Evolutionary conservation across 495 filamentous ascomycete genomes (phyloP), one percentile per base, ranked within the genome.

Genomic region (Acidiella bohemica): DNA sequence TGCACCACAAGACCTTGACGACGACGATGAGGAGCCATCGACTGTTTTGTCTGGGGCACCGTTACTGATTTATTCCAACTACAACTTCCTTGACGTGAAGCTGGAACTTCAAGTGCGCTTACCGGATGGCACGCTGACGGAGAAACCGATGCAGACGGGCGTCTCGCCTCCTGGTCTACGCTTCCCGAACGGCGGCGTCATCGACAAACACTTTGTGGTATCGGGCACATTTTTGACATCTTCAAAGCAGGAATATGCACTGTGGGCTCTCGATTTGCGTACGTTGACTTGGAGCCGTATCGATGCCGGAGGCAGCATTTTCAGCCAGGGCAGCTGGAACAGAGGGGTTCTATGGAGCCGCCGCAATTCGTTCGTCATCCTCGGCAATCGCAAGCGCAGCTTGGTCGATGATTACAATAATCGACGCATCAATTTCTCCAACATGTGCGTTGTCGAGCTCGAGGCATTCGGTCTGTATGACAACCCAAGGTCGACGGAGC

Each of bases 381-480:
- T 97, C 16, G 90, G 90, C 17, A 88, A 94, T 57, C 75, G 88
- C 21, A 90, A 85, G 58, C 68, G 90, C 32, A 93, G 80, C 42
- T 66, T 96, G n/a, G 88, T 95, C 0, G 92, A 97, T 44, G 90
- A 97, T 53, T 97, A 97, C 52, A 95, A 95, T 44, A 88, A 97
- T 50, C 81, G 90, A 9, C 77, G 92, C 11, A 93, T 96, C 62
- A 97, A 97, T 56, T 97, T 97, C 59, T 81, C 82, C 8, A 85
- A 97, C 55, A 70, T 96, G 3, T 95, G 88, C 56, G 75, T 94
- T 71, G 87, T 97, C 13, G 90, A 96, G 60, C 64, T 97, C 13
- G 90, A 97, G 58, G 86, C 90, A 0, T 97, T 93, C 64, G 90
- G 90, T 0, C 75, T 97, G 4, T 95, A 93, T 56, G 87, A 96